A percentile compares a stretch with the other conserved stretches of the same genome.
phyloP scores from a whole-genome alignment of 352 stramenopile genomes.

The Globisporangium emineosum region DNA sequence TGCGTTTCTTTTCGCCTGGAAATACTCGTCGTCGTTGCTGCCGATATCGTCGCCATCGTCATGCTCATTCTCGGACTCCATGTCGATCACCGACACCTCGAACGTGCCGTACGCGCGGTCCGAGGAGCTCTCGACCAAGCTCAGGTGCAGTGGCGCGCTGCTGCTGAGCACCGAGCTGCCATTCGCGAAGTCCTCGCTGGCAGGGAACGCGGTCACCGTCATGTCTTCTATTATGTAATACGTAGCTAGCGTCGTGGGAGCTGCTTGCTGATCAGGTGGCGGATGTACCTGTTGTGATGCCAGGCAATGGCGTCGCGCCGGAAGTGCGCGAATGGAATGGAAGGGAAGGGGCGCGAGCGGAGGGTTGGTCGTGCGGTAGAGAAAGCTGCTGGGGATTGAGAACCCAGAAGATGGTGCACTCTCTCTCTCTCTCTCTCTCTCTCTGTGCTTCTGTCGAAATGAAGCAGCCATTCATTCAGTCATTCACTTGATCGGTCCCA shows the following conservation, averaged over 20 bases:
- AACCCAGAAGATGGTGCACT: not conserved
- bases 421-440: not conserved
- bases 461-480: not conserved
- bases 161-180: not conserved
- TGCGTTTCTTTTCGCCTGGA: not conserved
- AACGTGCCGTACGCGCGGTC: conserved; percentile 69
- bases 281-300: not conserved
- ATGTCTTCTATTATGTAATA: not conserved
- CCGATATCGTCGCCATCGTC: conserved; percentile 12
- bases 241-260: not conserved
- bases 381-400: not conserved
- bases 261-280: not conserved
- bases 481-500: not conserved
- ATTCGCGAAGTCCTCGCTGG: not conserved
- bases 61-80: conserved; percentile 33
- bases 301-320: not conserved
- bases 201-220: not conserved
- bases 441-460: not conserved
- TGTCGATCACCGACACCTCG: conserved; percentile 61
- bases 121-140: conserved; percentile 20
- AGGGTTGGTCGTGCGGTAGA: not conserved
- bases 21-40: conserved; percentile 10
- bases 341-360: not conserved
- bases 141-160: conserved; percentile 2
- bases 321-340: not conserved